Conservation (phyloP, 2,329 filamentous ascomycete species). For the Colletotrichum sp. region DNA sequence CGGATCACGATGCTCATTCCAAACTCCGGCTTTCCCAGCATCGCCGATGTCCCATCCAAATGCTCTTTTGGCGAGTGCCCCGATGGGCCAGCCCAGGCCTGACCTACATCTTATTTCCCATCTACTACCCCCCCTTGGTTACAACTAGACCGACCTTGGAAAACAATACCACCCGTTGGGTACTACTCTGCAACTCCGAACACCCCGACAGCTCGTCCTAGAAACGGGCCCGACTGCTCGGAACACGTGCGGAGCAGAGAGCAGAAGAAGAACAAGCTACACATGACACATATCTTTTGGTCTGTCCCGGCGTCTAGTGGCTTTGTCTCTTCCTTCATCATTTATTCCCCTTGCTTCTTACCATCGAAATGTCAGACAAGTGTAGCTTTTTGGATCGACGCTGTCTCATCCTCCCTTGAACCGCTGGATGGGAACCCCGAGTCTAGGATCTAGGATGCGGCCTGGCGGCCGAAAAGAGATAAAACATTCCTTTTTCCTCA, state of each 20-base stretch:
- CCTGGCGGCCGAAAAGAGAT: not conserved
- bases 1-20: not conserved
- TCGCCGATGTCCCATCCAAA: not conserved
- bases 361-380: not conserved
- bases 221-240: not conserved
- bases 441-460: not conserved
- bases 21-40: not conserved
- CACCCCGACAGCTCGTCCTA: not conserved
- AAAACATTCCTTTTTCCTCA: not conserved
- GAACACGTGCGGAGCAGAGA: not conserved
- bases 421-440: not conserved
- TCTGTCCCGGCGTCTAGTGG: not conserved
- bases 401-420: constrained; percentile 8
- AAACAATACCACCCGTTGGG: not conserved
- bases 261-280: not conserved
- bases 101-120: not conserved
- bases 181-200: not conserved
- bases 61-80: not conserved
- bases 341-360: constrained; percentile 8
- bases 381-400: not conserved
- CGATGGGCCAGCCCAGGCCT: not conserved
- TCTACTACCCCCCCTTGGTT: not conserved
- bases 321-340: not conserved
- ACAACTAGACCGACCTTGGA: not conserved
- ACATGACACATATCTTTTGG: not conserved